Evolutionary conservation across 768 basidiomycete genomes (phyloP).

Genomic region (Rhizopogon vinicolor): DNA sequence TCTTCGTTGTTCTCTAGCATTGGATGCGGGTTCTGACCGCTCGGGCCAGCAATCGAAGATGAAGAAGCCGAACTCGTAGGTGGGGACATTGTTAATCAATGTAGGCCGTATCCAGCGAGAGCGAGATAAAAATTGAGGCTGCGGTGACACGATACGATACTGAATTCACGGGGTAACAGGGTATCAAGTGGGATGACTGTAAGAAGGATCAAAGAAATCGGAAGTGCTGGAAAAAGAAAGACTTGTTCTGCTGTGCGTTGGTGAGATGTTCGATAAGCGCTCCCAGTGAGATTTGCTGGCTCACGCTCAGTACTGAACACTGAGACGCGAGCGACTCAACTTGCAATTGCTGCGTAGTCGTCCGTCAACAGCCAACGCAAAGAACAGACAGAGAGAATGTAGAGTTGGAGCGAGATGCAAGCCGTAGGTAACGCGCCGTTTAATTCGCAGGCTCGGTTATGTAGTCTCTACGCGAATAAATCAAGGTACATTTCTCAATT

Average conservation of each 20-base stretch:
- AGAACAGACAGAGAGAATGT: constrained; percentile 13
- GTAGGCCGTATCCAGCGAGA: constrained; percentile 12
- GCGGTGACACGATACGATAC: neutral
- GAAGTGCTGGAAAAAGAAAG: constrained; percentile 31
- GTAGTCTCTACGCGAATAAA: constrained; percentile 40
- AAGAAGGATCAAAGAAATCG: constrained; percentile 23
- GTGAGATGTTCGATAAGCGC: constrained; percentile 30
- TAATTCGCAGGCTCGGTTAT: constrained; percentile 19
- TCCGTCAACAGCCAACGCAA: constrained; percentile 32
- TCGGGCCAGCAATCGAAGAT: constrained; percentile 42
- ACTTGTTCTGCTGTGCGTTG: constrained; percentile 30
- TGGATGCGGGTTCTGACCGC: constrained; percentile 47
- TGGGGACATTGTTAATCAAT: constrained; percentile 38
- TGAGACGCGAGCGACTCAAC: constrained; percentile 24
- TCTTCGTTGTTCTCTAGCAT: constrained; percentile 61
- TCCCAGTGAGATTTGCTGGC: constrained; percentile 26
- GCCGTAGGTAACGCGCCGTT: constrained; percentile 10
- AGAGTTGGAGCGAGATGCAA: constrained; percentile 7
- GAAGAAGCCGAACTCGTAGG: constrained; percentile 44
- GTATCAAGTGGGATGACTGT: constrained; percentile 20
- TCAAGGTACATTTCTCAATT: constrained; percentile 3
- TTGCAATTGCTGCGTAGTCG: constrained; percentile 24
- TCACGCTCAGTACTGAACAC: constrained; percentile 24
- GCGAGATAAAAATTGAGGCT: neutral
- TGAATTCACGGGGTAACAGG: constrained; percentile 10